Base-by-base conservation (phyloP, 2,329 filamentous ascomycete species). In the Penicillium janthinellum region DNA sequence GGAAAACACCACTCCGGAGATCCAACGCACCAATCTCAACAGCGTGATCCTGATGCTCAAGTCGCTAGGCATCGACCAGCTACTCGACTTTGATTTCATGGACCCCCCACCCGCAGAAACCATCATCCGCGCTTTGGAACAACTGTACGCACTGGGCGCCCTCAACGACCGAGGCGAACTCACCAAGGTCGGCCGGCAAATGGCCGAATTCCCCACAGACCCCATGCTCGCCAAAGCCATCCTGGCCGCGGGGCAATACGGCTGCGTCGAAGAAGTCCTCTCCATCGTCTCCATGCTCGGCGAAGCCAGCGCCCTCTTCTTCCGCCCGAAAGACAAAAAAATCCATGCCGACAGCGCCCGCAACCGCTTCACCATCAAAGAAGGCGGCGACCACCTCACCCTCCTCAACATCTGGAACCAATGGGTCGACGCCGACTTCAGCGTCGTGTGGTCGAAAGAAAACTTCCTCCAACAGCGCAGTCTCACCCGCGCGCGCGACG, bases 251-350 rank as follows among this genome's bases (percentile, higher is more conserved):
- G 91, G 95, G 75, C 90, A 92, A 68, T 90, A 94, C 66, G 90
- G 90, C n/a, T 97, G 94, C 68, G 91, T 96, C 0, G 91, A 96
- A 60, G 95, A 99, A 77, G 87, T 98, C 0, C 81, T 99, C 15
- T 92, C 90, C 0, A 91, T 98, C 51, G 91, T 98, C n/a, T 88
- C 93, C 44, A 96, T 98, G 91, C 84, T 98, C 0, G 88, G 90
- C 61, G 95, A 98, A 78, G 87, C 91, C 1, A 92, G 89, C 4
- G 89, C 92, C 0, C 84, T 99, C 5, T 99, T 97, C 81, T 96
- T 96, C 83, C 85, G 92, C 0, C 93, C 95, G 20, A 96, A 97
- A 73, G 93, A 99, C 78, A 97, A 98, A 82, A 96, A 96, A 75
- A 89, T 97, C 31, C 91, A 97, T 71, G 95, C 95, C 12, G 94